Conservation (phyloP, 768 basidiomycete genomes). For the Phanerodontia chrysosporium region DNA sequence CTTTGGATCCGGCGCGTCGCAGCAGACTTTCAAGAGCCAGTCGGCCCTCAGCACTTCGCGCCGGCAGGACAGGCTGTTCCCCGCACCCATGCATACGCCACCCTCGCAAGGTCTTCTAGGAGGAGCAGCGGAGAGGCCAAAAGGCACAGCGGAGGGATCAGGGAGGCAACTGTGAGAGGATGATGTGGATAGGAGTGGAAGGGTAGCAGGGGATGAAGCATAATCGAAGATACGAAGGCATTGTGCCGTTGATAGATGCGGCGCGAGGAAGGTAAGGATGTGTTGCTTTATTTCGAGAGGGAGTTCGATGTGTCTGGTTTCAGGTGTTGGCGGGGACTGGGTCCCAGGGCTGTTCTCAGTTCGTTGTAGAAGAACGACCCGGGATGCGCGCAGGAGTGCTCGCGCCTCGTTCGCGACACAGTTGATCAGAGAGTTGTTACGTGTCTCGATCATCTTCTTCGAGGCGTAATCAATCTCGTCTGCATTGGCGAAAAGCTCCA, state of each 20-base stretch:
- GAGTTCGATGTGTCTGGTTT: neutral
- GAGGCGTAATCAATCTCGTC: neutral
- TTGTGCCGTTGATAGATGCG: neutral
- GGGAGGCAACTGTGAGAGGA: neutral
- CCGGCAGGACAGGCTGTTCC: neutral
- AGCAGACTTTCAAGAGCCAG: neutral
- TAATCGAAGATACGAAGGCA: constrained; percentile 1
- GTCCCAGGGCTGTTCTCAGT: neutral
- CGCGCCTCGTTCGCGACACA: neutral
- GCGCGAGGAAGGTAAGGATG: constrained; percentile 2
- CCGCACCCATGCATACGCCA: constrained; percentile 2
- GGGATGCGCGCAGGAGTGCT: neutral
- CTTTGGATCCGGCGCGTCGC: neutral
- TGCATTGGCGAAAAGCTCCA: neutral
- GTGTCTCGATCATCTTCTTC: neutral
- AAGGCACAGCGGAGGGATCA: neutral
- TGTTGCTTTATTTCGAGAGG: neutral
- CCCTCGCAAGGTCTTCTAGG: neutral
- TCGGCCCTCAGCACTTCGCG: neutral
- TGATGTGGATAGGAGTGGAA: neutral
- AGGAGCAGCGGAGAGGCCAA: neutral
- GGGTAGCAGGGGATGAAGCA: neutral
- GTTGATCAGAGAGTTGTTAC: neutral
- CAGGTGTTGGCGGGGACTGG: neutral
- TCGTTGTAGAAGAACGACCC: neutral